phyloP scores from a whole-genome alignment of 1,139 yeast genomes.

The Zygosaccharomyces sapae region DNA sequence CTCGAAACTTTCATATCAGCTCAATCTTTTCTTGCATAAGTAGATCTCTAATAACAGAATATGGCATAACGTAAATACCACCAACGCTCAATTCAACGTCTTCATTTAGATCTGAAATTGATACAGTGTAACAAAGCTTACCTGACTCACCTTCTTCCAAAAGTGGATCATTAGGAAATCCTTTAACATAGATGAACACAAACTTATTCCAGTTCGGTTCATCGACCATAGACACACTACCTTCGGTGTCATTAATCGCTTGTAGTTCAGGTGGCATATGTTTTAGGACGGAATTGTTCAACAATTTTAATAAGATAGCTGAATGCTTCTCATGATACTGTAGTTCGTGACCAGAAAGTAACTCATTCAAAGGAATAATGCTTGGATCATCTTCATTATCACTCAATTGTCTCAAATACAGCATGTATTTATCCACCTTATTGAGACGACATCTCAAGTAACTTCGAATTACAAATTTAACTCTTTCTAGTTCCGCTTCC shows the following conservation, averaged over 20 bases:
- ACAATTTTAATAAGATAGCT: slow-evolving; percentile 58
- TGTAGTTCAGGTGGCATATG: slow-evolving; percentile 66
- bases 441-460: slow-evolving; percentile 73
- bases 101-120: slow-evolving; percentile 42
- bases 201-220: slow-evolving; percentile 71
- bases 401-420: slow-evolving; percentile 44
- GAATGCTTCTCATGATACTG: slow-evolving; percentile 64
- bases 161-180: slow-evolving; percentile 37
- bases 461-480: slow-evolving; percentile 72
- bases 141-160: slow-evolving; percentile 29
- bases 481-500: slow-evolving; percentile 87
- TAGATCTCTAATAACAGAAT: slow-evolving; percentile 41
- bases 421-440: slow-evolving; percentile 66
- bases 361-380: slow-evolving; percentile 19
- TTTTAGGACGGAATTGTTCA: slow-evolving; percentile 62
- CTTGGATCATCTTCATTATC: slow-evolving; percentile 11
- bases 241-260: slow-evolving; percentile 70
- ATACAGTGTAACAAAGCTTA: slow-evolving; percentile 29
- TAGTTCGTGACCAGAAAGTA: slow-evolving; percentile 57
- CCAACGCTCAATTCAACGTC: slow-evolving; percentile 57
- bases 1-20: slow-evolving; percentile 21
- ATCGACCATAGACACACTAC: slow-evolving; percentile 74
- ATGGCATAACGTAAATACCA: slow-evolving; percentile 76
- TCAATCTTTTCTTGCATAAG: slow-evolving; percentile 29
- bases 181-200: slow-evolving; percentile 62